Conservation (phyloP, 2,329 filamentous ascomycete genomes). For the Colletotrichum sp. region DNA sequence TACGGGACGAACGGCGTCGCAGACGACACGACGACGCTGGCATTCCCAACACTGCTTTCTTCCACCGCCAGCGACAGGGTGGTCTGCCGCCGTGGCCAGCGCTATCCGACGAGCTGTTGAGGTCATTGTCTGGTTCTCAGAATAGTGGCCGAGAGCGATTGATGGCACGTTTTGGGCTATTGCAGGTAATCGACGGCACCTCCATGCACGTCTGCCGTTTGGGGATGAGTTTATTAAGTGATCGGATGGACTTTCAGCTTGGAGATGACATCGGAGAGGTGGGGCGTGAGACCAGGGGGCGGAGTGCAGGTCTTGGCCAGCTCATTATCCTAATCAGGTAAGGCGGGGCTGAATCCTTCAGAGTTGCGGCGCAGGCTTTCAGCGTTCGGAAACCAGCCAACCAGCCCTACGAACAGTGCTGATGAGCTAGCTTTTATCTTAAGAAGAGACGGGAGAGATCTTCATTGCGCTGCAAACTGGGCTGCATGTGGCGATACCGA, state of each 20-base stretch:
- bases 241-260: not conserved
- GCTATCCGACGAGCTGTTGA: not conserved
- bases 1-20: slow-evolving; percentile 38
- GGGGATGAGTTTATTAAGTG: not conserved
- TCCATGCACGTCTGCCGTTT: not conserved
- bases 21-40: slow-evolving; percentile 40
- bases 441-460: not conserved
- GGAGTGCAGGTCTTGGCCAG: slow-evolving; percentile 19
- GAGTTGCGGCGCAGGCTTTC: not conserved
- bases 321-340: slow-evolving; percentile 11
- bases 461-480: not conserved
- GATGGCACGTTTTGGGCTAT: not conserved
- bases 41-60: slow-evolving; percentile 46
- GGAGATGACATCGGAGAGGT: not conserved
- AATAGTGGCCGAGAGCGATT: not conserved
- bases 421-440: not conserved
- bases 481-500: not conserved
- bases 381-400: not conserved
- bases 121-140: not conserved
- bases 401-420: not conserved
- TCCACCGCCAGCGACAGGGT: not conserved
- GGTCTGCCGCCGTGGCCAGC: not conserved
- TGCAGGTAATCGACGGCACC: not conserved
- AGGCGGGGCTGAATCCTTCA: not conserved
- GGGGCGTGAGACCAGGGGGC: not conserved